These are phyloP conservation scores for Falciphora oryzae DNA, from an alignment of 2,329 filamentous ascomycete species.

Conservation along the genomic window DNA sequence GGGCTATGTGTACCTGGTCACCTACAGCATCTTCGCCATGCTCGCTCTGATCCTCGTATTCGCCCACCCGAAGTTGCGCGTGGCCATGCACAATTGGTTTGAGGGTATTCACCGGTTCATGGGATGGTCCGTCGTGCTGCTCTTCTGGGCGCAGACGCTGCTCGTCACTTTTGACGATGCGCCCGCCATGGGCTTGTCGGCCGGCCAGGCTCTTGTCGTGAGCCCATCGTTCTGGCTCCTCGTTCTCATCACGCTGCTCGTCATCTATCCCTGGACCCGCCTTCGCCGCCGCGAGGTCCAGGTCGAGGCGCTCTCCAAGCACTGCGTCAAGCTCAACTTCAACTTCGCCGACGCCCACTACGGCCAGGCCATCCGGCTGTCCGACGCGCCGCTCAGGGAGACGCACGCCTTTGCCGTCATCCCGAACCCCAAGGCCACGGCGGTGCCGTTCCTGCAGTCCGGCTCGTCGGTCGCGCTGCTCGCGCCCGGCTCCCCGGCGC, in stretches of 20 bases:
- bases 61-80: slow-evolving; percentile 24
- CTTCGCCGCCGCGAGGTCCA: slow-evolving; percentile 63
- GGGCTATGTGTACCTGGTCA: slow-evolving; percentile 22
- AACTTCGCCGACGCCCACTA: slow-evolving; percentile 54
- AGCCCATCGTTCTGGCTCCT: slow-evolving; percentile 61
- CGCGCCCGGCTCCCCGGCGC: too few species aligned
- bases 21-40: slow-evolving; percentile 23
- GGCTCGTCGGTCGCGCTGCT: not conserved
- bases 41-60: slow-evolving; percentile 23
- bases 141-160: slow-evolving; percentile 61
- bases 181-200: slow-evolving; percentile 22
- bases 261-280: slow-evolving; percentile 67
- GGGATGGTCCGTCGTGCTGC: slow-evolving; percentile 27
- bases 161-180: slow-evolving; percentile 43
- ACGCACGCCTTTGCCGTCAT: slow-evolving; percentile 76
- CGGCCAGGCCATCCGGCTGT: slow-evolving; percentile 53
- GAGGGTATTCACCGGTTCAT: slow-evolving; percentile 30
- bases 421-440: slow-evolving; percentile 41
- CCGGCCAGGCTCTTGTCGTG: slow-evolving; percentile 31
- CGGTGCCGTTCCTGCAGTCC: not conserved
- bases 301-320: slow-evolving; percentile 61
- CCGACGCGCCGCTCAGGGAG: slow-evolving; percentile 58
- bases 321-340: slow-evolving; percentile 68
- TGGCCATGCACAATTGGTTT: slow-evolving; percentile 28
- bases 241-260: slow-evolving; percentile 53